Evolutionary conservation across 345 rosid species (phyloP), one percentile per base, ranked within the genome.

Genomic region (Microthlaspi erraticum): DNA sequence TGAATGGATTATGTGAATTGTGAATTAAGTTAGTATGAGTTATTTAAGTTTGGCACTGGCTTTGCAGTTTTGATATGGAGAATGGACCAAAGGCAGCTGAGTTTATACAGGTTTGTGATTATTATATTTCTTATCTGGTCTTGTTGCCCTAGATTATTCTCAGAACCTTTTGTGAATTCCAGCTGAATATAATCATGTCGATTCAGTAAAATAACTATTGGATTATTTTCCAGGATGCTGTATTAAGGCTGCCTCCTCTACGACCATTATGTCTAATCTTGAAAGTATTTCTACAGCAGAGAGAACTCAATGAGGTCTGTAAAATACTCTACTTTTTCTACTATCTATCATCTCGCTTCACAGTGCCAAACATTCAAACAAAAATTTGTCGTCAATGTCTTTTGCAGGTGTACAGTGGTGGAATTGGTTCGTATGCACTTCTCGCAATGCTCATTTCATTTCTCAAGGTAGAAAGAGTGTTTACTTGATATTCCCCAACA

Each of bases 81-180:
- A 89, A 87, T 81, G 98, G 98, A 75, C 98, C 98, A 55, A 88
- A 81, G 82, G 98, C 98, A 61, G 98, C 97, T 51, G 96, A 86
- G 20, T 87, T 87, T 77, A 93, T 93, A 46, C 81, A 87, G 98
- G 97, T 93, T 75, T 76, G 83, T 83, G 60, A 36, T 23, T 67
- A 32, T 37, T 52, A 34, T 46, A 48, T 46, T 19, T 63, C 37
- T 31, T 5, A 60, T 29, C 51, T 70, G 42, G 26, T 29, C 60
- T 36, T 39, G 38, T 29, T 65, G 10, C 16, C 3, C 13, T 18
- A 52, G 7, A n/a, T 41, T 4, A 0, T 46, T 57, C 36, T 3
- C 44, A 39, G 8, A 13, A 26, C 2, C 10, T 39, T 39, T 39
- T 60, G 33, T 31, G 38, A 70, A 13, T 31, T 50, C 23, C 6